phyloP scores from a whole-genome alignment of 2,329 filamentous ascomycete genomes.

The Arthrobotrys pseudoclavata region DNA sequence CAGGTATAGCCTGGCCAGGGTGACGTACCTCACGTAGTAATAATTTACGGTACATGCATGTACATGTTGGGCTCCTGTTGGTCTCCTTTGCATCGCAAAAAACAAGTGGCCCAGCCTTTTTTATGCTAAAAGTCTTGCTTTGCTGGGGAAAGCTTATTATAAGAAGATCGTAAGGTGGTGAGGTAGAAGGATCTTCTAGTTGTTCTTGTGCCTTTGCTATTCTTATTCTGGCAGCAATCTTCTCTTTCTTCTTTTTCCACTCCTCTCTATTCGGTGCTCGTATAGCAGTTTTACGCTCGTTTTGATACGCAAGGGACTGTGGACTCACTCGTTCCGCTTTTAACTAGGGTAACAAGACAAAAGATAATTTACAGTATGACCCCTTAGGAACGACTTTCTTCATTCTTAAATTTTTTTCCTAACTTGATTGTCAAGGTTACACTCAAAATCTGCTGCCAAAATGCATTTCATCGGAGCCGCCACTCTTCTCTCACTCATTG shows the following conservation, averaged over 20 bases:
- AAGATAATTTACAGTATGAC: not conserved
- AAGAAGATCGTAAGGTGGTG: constrained; percentile 25
- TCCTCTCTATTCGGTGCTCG: constrained; percentile 1
- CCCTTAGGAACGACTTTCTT: constrained; percentile 8
- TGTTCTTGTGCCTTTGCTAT: constrained; percentile 13
- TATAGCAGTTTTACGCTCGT: constrained; percentile 21
- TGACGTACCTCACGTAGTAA: constrained; percentile 14
- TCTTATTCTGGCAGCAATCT: constrained; percentile 22
- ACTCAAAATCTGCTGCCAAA: not conserved
- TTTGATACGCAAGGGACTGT: constrained; percentile 6
- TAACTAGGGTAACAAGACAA: constrained; percentile 5
- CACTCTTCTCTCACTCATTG: constrained; percentile 25
- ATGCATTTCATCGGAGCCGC: constrained; percentile 30
- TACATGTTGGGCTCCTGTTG: not conserved
- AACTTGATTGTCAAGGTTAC: not conserved
- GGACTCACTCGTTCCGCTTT: not conserved
- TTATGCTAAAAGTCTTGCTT: not conserved
- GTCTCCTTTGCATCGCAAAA: constrained; percentile 3
- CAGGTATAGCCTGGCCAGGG: constrained; percentile 16
- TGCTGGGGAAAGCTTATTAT: constrained; percentile 18
- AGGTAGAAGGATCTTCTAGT: constrained; percentile 7
- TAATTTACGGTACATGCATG: not conserved
- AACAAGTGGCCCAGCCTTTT: constrained; percentile 10
- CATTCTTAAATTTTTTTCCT: not conserved
- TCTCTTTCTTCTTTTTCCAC: not conserved